Conservation (phyloP, 257 asterid species). For the Nicotiana tabacum region DNA sequence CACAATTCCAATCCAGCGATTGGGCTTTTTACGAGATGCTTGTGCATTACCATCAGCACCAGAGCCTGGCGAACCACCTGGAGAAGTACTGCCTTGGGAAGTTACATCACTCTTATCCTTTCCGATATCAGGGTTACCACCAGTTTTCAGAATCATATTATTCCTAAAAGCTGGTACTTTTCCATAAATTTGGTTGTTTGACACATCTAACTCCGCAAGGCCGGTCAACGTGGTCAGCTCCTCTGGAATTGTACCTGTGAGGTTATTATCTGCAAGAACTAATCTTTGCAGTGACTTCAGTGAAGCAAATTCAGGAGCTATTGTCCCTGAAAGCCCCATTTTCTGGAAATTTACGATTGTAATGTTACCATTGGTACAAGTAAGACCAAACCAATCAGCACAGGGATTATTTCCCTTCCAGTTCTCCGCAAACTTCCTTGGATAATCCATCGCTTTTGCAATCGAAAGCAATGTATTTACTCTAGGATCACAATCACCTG, state of each 20-base stretch:
- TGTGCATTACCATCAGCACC: slow-evolving; percentile 11
- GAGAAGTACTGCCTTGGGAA: slow-evolving; percentile 27
- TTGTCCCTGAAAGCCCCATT: slow-evolving; percentile 68
- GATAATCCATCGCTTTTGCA: slow-evolving; percentile 52
- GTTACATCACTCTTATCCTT: slow-evolving; percentile 34
- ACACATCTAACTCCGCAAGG: slow-evolving; percentile 64
- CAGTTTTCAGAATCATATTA: slow-evolving; percentile 45
- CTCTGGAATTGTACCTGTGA: slow-evolving; percentile 65
- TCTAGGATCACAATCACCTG: slow-evolving; percentile 78
- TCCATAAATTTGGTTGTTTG: slow-evolving; percentile 72
- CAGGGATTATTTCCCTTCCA: slow-evolving; percentile 90
- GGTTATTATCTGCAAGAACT: slow-evolving; percentile 70
- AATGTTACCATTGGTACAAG: slow-evolving; percentile 66
- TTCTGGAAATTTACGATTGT: slow-evolving; percentile 76
- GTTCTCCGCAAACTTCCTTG: slow-evolving; percentile 60
- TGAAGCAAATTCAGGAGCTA: slow-evolving; percentile 58
- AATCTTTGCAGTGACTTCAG: slow-evolving; percentile 59
- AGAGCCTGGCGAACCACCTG: slow-evolving; percentile 21
- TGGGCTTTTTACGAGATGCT: slow-evolving; percentile 25
- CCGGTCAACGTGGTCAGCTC: slow-evolving; percentile 48
- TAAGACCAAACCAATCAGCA: slow-evolving; percentile 72
- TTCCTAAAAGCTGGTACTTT: slow-evolving; percentile 57
- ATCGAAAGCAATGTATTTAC: slow-evolving; percentile 53
- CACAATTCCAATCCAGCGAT: slow-evolving; percentile 41
- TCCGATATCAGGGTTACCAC: slow-evolving; percentile 74